Base-by-base conservation (phyloP, 2,329 filamentous ascomycete genomes). In the Coniella lustricola region DNA sequence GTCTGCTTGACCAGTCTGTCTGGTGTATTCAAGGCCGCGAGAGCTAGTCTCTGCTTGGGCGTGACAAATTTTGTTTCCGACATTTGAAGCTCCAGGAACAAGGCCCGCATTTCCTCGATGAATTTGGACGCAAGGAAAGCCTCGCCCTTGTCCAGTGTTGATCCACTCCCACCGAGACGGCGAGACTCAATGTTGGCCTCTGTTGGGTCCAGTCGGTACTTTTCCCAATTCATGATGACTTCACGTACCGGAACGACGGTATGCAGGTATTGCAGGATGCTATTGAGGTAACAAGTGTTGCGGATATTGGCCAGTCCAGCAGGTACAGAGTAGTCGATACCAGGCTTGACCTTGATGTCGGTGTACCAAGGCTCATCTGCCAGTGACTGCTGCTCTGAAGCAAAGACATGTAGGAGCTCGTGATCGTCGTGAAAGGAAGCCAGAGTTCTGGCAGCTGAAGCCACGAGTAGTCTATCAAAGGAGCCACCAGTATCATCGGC, bases 241-340 rank as follows among this genome's bases (percentile, higher is more conserved):
- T 93, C 77, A 43, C 91, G 81, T 25, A 97, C 74, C 2, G 87
- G 82, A 53, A 82, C 84, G 48, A 97, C 80, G 0, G 90, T 94
- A 63, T 95, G 96, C 56, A 96, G 85, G 62, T 95, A 97, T 59
- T 98, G 93, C 9, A 98, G 74, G 42, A 98, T 77, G 67, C 91
- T 97, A 71, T 98, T 98, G 47, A 98, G 75, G 60, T 98, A 98
- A 64, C 93, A 98, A 0, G 94, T 98, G 60, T 98, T 98, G 51
- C 93, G 90, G 49, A 97, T 95, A 58, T 97, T 98, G 54, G 83
- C 79, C 5, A 97, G 75, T 0, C 93, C 93, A 18, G 95, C 87
- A 0, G 93, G 93, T 64, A 87, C 82, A 25, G 78, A 72, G 40
- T 67, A 59, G 48, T 71, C 60, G 13, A 61, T 60, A 3, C 58